Percentiles rank a stretch among this genome's conserved stretches.
Evolutionary conservation across 1,139 yeast genomes (phyloP).

Genomic region (Magnusiomyces ingens): DNA sequence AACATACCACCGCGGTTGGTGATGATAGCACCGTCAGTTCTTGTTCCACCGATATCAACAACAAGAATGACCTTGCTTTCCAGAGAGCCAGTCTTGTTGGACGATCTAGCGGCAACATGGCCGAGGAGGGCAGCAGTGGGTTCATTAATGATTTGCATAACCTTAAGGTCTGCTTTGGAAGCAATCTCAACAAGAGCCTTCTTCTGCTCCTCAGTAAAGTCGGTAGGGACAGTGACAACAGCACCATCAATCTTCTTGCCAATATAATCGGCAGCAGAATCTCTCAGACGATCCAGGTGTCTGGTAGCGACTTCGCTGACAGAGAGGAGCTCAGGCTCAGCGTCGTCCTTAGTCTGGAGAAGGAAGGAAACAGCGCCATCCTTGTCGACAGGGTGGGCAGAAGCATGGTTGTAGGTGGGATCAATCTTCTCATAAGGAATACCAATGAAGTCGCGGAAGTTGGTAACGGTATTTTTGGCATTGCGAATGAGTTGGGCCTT

Average conservation of each 20-base stretch:
- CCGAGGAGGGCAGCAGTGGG: constrained; percentile 91
- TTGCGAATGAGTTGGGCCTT: constrained; percentile 86
- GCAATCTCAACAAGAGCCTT: constrained; percentile 57
- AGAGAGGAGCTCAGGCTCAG: constrained; percentile 43
- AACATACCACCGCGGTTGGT: constrained; percentile 90
- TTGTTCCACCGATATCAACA: constrained; percentile 94
- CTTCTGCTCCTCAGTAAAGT: constrained; percentile 71
- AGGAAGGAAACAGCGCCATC: constrained; percentile 69
- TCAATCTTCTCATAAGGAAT: constrained; percentile 64
- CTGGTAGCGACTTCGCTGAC: constrained; percentile 77
- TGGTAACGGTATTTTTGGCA: constrained; percentile 76
- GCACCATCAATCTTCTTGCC: constrained; percentile 78
- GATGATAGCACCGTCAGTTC: constrained; percentile 93
- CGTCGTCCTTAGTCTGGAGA: constrained; percentile 35
- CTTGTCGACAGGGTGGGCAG: constrained; percentile 68
- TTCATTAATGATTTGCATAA: constrained; percentile 84
- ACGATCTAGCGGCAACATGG: constrained; percentile 39
- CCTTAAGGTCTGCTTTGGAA: constrained; percentile 65
- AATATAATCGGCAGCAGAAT: constrained; percentile 88
- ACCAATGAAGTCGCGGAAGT: constrained; percentile 92
- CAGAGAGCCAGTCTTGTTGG: constrained; percentile 46
- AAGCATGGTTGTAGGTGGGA: constrained; percentile 49
- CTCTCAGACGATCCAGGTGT: constrained; percentile 74
- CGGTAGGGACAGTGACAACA: constrained; percentile 87
- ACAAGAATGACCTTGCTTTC: constrained; percentile 83